These are phyloP conservation scores for Mucor piriformis DNA, from an alignment of 371 early-diverging fungal species.

Conservation along the genomic window DNA sequence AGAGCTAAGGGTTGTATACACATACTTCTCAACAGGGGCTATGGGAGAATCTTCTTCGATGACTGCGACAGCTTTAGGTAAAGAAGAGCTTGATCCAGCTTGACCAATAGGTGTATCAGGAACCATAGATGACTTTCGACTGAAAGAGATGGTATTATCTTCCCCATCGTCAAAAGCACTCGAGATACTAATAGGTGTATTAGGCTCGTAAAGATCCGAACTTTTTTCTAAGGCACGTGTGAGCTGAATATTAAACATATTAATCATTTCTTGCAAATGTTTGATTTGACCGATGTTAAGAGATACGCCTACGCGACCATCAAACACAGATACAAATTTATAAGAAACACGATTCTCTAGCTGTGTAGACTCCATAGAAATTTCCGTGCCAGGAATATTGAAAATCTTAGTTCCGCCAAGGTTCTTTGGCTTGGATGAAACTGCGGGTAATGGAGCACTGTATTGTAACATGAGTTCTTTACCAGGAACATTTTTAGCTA, in stretches of 20 bases:
- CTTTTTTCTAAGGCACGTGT: conserved; percentile 32
- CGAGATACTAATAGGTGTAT: conserved; percentile 18
- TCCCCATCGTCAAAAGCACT: conserved; percentile 6
- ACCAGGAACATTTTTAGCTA: conserved; percentile 52
- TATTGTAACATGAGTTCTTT: conserved; percentile 32
- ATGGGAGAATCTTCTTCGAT: not conserved
- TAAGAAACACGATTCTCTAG: conserved; percentile 42
- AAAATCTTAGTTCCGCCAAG: conserved; percentile 59
- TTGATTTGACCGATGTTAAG: conserved; percentile 74
- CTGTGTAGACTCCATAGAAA: conserved; percentile 55
- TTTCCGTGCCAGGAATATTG: conserved; percentile 55
- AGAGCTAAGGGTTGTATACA: conserved; percentile 38
- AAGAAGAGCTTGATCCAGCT: not conserved
- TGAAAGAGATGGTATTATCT: not conserved
- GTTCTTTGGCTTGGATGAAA: conserved; percentile 33
- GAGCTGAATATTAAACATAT: conserved; percentile 46
- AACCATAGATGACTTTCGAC: not conserved
- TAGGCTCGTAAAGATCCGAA: conserved; percentile 2
- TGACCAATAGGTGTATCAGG: not conserved
- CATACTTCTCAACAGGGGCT: conserved; percentile 20
- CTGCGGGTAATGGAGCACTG: conserved; percentile 24
- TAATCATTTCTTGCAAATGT: conserved; percentile 65
- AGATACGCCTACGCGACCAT: conserved; percentile 73
- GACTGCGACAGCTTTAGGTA: not conserved
- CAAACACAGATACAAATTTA: conserved; percentile 63